phyloP scores from a whole-genome alignment of 2,329 filamentous ascomycete genomes.

The Alternaria triticina region DNA sequence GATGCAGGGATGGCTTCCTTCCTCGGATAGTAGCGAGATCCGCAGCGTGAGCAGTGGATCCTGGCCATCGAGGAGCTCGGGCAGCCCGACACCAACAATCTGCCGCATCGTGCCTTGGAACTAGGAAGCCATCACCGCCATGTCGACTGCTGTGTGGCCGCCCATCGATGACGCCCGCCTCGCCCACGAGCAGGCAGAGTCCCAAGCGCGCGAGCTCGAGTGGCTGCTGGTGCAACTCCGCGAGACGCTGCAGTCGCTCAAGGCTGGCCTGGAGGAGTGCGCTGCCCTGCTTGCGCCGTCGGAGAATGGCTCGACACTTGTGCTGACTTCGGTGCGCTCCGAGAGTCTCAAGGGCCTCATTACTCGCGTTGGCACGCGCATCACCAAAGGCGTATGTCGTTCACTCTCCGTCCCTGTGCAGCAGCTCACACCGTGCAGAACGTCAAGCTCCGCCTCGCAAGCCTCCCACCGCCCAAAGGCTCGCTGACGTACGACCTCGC shows the following conservation, averaged over 20 bases:
- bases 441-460: constrained; percentile 77
- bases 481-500: constrained; percentile 58
- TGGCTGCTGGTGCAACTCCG: constrained; percentile 69
- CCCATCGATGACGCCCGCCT: constrained; percentile 60
- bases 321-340: constrained; percentile 83
- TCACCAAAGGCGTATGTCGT: constrained; percentile 80
- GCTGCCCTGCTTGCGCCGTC: constrained; percentile 83
- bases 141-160: constrained; percentile 69
- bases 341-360: constrained; percentile 93
- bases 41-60: constrained; percentile 5
- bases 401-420: constrained; percentile 19
- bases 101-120: constrained; percentile 2
- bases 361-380: constrained; percentile 85
- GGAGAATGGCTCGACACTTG: constrained; percentile 86
- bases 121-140: constrained; percentile 34
- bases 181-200: constrained; percentile 59
- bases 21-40: constrained; percentile 23
- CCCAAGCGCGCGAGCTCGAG: constrained; percentile 64
- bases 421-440: constrained; percentile 58
- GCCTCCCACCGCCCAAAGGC: constrained; percentile 63
- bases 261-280: constrained; percentile 83
- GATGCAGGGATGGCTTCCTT: constrained; percentile 10
- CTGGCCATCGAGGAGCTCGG: constrained; percentile 10
- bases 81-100: background rate
- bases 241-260: constrained; percentile 66